Evolutionary conservation across 495 filamentous ascomycete genomes (phyloP).

Genomic region (Podospora comata): DNA sequence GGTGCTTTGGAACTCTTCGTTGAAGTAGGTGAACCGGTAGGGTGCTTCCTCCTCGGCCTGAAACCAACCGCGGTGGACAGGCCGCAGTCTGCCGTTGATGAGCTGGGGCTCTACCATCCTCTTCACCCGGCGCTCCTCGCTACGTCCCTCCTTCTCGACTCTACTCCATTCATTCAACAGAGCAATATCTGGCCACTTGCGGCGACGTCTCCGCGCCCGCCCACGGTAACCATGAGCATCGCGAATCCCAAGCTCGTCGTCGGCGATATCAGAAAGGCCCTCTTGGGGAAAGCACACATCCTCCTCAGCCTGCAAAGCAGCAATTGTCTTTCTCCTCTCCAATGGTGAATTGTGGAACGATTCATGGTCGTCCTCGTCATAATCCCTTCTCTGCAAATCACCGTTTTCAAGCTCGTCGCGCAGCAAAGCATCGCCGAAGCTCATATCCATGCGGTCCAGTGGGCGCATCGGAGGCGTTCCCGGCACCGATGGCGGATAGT

Average conservation of each 20-base stretch:
- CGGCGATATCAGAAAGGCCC: slow-evolving; percentile 70
- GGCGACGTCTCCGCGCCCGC: slow-evolving; percentile 52
- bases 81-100: slow-evolving; percentile 80
- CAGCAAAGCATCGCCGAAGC: slow-evolving; percentile 76
- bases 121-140: slow-evolving; percentile 81
- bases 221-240: slow-evolving; percentile 32
- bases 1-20: slow-evolving; percentile 89
- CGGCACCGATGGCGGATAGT: slow-evolving; percentile 94
- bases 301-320: slow-evolving; percentile 58
- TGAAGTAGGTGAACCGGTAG: slow-evolving; percentile 97
- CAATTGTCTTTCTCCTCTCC: slow-evolving; percentile 48
- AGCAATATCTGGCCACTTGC: slow-evolving; percentile 58
- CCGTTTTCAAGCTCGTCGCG: slow-evolving; percentile 51
- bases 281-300: slow-evolving; percentile 93
- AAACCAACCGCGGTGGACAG: slow-evolving; percentile 78
- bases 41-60: slow-evolving; percentile 84
- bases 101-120: slow-evolving; percentile 91
- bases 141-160: slow-evolving; percentile 86
- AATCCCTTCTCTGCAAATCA: slow-evolving; percentile 32
- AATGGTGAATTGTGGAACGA: slow-evolving; percentile 33
- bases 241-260: slow-evolving; percentile 60
- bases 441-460: slow-evolving; percentile 52
- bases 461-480: slow-evolving; percentile 62
- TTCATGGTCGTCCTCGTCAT: slow-evolving; percentile 36
- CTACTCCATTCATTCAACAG: slow-evolving; percentile 87